phyloP scores from a whole-genome alignment of 2,329 filamentous ascomycete species.

The Davidsoniella australis region DNA sequence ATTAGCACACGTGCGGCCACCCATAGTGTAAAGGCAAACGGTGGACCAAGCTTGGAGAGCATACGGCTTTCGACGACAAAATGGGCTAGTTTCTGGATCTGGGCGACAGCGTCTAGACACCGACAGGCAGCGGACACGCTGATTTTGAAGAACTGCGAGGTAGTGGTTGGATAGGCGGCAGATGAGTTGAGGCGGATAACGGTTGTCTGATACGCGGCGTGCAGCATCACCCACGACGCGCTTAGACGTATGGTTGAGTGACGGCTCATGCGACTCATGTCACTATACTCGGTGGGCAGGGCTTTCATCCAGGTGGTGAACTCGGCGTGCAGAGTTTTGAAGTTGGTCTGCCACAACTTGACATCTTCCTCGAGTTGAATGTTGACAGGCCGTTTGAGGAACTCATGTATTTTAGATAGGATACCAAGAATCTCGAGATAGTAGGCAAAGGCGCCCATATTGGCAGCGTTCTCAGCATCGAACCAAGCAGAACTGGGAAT shows the following conservation, averaged over 20 bases:
- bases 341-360: conserved; percentile 75
- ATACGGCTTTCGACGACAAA: conserved; percentile 62
- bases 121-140: conserved; percentile 73
- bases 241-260: conserved; percentile 45
- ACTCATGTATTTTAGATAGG: conserved; percentile 71
- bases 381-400: conserved; percentile 76
- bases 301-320: conserved; percentile 71
- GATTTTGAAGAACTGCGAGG: conserved; percentile 76
- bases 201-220: conserved; percentile 77
- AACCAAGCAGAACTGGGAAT: too few relatives aligned
- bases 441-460: conserved; percentile 74
- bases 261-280: conserved; percentile 63
- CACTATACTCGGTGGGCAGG: conserved; percentile 67
- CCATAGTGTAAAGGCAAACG: conserved; percentile 86
- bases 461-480: conserved; percentile 46
- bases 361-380: conserved; percentile 73
- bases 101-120: conserved; percentile 68
- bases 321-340: conserved; percentile 67
- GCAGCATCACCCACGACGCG: conserved; percentile 79
- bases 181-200: conserved; percentile 84
- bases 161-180: conserved; percentile 77
- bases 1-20: conserved; percentile 74
- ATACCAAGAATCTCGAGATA: conserved; percentile 84
- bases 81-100: conserved; percentile 60
- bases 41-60: conserved; percentile 66